Evolutionary conservation across 345 rosid genomes (phyloP).

Genomic region (Toxicodendron radicans): DNA sequence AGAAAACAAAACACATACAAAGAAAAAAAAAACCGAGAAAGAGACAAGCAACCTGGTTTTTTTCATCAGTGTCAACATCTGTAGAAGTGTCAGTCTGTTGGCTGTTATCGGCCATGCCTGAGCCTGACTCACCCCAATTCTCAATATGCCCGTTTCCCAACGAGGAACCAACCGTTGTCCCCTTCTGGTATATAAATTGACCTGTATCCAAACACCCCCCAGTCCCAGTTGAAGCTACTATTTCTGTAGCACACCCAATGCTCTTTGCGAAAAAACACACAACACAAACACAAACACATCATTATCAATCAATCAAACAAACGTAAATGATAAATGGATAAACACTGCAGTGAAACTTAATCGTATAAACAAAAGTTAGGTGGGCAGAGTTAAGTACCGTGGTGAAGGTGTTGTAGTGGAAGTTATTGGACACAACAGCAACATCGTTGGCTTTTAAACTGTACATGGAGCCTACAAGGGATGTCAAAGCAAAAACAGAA

Average conservation of each 20-base stretch:
- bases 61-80: conserved; percentile 86
- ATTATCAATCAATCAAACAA: neutral
- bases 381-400: conserved; percentile 51
- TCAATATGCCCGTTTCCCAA: conserved; percentile 65
- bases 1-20: conserved; percentile 7
- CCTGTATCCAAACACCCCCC: conserved; percentile 66
- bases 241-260: conserved; percentile 39
- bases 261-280: conserved; percentile 24
- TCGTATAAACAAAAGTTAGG: conserved; percentile 9
- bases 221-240: conserved; percentile 16
- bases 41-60: conserved; percentile 59
- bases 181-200: conserved; percentile 54
- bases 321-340: neutral
- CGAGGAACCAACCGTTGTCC: conserved; percentile 40
- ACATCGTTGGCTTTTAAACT: conserved; percentile 53
- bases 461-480: conserved; percentile 51
- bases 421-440: conserved; percentile 50
- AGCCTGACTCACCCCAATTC: conserved; percentile 89
- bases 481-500: neutral
- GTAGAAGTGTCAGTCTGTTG: conserved; percentile 97
- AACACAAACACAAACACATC: neutral
- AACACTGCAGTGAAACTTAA: neutral
- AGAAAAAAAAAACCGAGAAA: conserved; percentile 25
- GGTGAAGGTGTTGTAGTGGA: conserved; percentile 59
- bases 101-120: conserved; percentile 79